phyloP scores from a whole-genome alignment of 2,329 filamentous ascomycete species.

The Polychaeton citri region DNA sequence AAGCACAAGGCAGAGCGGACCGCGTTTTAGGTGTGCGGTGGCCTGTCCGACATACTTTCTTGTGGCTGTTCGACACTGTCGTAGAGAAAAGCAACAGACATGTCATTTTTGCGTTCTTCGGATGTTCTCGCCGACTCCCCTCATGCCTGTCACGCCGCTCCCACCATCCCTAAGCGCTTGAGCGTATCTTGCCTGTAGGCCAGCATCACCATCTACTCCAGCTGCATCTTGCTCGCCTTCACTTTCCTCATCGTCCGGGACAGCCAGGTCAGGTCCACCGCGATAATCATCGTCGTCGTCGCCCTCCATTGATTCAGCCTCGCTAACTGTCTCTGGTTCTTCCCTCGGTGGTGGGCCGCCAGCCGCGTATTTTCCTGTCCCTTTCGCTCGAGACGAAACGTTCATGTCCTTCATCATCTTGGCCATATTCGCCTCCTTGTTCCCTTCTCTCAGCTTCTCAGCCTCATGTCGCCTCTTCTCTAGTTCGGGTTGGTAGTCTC shows the following conservation, averaged over 20 bases:
- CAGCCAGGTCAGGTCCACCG: slow-evolving; percentile 33
- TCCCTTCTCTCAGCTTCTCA: slow-evolving; percentile 57
- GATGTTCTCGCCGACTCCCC: not conserved
- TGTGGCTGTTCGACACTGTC: no score
- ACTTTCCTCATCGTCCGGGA: slow-evolving; percentile 31
- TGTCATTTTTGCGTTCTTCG: not conserved
- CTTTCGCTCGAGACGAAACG: slow-evolving; percentile 33
- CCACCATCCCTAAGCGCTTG: slow-evolving; percentile 50
- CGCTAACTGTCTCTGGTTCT: slow-evolving; percentile 38
- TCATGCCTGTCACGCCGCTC: not conserved
- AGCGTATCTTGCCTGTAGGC: slow-evolving; percentile 63
- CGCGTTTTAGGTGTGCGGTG: no score
- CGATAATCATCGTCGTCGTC: slow-evolving; percentile 37
- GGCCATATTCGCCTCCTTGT: slow-evolving; percentile 68
- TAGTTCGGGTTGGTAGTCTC: slow-evolving; percentile 84
- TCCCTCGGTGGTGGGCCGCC: slow-evolving; percentile 18
- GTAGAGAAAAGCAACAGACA: no score
- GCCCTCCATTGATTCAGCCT: slow-evolving; percentile 40
- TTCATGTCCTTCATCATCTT: slow-evolving; percentile 93
- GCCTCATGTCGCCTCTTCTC: slow-evolving; percentile 64
- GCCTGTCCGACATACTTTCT: no score
- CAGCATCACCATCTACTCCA: slow-evolving; percentile 44
- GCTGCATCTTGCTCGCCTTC: slow-evolving; percentile 43
- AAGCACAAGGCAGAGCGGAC: no score
- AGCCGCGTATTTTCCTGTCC: slow-evolving; percentile 18